These are phyloP conservation scores for Glycine tomentella DNA, from an alignment of 306 rosid species.

Conservation along the genomic window DNA sequence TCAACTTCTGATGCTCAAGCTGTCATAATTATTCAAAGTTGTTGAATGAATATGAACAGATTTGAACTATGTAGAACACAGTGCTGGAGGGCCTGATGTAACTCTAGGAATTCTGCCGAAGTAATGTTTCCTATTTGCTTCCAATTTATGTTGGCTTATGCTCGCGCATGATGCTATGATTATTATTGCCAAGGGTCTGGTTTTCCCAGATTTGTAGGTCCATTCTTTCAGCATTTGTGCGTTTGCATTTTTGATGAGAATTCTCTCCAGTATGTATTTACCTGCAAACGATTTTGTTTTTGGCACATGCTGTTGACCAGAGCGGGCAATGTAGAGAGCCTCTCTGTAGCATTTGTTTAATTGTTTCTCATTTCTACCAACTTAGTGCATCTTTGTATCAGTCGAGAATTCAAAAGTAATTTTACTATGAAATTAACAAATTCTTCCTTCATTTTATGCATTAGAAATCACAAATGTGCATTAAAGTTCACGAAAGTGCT, in stretches of 20 bases:
- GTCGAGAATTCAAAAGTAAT: too few relatives aligned
- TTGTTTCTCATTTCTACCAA: too few relatives aligned
- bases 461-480: too few relatives aligned
- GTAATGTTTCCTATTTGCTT: slow-evolving; percentile 25
- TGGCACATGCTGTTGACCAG: not conserved
- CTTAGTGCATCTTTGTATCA: too few relatives aligned
- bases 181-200: not conserved
- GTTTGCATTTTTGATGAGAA: not conserved
- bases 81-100: slow-evolving; percentile 98
- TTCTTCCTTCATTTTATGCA: too few relatives aligned
- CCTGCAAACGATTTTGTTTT: slow-evolving; percentile 1
- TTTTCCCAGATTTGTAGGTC: slow-evolving; percentile 31
- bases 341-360: too few relatives aligned
- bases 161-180: not conserved
- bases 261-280: not conserved
- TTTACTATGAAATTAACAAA: too few relatives aligned
- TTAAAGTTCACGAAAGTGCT: too few relatives aligned
- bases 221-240: not conserved
- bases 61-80: slow-evolving; percentile 91
- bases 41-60: slow-evolving; percentile 56
- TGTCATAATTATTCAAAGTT: slow-evolving; percentile 30
- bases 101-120: slow-evolving; percentile 81
- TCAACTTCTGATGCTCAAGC: not conserved
- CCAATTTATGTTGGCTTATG: not conserved
- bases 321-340: not conserved